Evolutionary conservation across 208 protist genomes (phyloP), one percentile per base, ranked within the genome.

Genomic region (Acanthamoeba triangularis): DNA sequence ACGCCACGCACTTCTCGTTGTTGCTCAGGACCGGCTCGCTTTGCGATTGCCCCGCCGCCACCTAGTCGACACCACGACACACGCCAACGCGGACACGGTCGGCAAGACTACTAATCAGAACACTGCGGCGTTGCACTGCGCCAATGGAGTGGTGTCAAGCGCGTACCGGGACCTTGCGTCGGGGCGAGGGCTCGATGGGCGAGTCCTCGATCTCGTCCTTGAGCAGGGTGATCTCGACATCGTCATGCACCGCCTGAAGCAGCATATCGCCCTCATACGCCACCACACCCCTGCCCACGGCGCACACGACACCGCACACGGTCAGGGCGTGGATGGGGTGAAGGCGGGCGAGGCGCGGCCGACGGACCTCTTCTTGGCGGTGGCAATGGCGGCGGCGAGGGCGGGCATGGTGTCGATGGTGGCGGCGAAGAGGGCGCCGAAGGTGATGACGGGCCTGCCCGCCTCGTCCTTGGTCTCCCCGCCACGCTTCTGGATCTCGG

Each of bases 331-430:
- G 69, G 30, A 13, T 78, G 33, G 5, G 44, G 44, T 47, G 7
- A 91, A 94, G 13, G 4, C 13, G 78, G 20, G 8, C 61, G 18
- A 41, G 28, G 28, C 4, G 44, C 28, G 25, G 41, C 0, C 0
- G 28, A 1, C 18, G 33, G 13, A 47, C 49, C 90, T 52, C 56
- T 94, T 94, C 91, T 94, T 94, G 44, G 91, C 91, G 14, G 72
- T 84, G 47, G 49, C 74, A 23, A 94, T 78, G 74, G 91, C 30
- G 10, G 67, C 91, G 23, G 52, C 56, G 25, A 94, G 91, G 3
- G 91, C 91, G 6, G 91, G 91, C 91, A 94, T 94, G 44, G 67
- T 87, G 49, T 84, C 91, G 33, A 87, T 94, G 8, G 91, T 94
- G 0, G 41, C 72, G 7, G 33, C 69, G 37, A 94, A 94, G 16